Evolutionary conservation across 225 moss, liverwort and hornwort genomes (phyloP).

Genomic region (Polytrichum commune): DNA sequence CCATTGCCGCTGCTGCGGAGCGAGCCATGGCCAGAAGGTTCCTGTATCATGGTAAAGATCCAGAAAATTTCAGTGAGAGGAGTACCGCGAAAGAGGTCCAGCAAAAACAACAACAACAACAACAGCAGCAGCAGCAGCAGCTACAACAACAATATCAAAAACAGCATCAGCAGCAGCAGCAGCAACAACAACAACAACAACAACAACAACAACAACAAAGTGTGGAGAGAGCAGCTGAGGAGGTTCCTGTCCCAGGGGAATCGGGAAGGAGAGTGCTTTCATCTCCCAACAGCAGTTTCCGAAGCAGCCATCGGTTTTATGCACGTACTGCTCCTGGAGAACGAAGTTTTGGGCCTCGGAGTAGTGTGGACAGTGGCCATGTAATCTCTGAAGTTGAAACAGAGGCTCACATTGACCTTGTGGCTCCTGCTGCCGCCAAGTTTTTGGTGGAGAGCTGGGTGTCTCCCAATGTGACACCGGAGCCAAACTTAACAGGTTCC

Average conservation of each 20-base stretch:
- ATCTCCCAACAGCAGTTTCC: slow-evolving; percentile 32
- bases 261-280: slow-evolving; percentile 12
- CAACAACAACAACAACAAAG: slow-evolving; percentile 3
- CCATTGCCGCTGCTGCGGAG: slow-evolving; percentile 35
- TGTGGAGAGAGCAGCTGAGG: slow-evolving; percentile 4
- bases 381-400: slow-evolving; percentile 50
- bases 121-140: too few species aligned
- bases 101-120: too few species aligned
- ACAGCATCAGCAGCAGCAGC: too few species aligned
- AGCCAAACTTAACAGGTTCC: slow-evolving; percentile 18
- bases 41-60: slow-evolving; percentile 10
- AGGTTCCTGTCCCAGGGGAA: slow-evolving; percentile 12
- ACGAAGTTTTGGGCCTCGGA: slow-evolving; percentile 22
- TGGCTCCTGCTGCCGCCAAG: slow-evolving; percentile 51
- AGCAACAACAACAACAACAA: too few species aligned
- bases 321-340: slow-evolving; percentile 23
- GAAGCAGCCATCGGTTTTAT: slow-evolving; percentile 45
- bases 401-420: slow-evolving; percentile 44
- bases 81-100: too few species aligned
- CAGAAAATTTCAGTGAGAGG: slow-evolving; percentile 9
- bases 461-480: slow-evolving; percentile 35
- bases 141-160: neutral
- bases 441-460: slow-evolving; percentile 49
- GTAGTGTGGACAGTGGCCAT: slow-evolving; percentile 36
- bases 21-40: slow-evolving; percentile 30